Evolutionary conservation across 2,329 filamentous ascomycete species (phyloP), one percentile per base, ranked within the genome.

Genomic region (Diatrype stigma): DNA sequence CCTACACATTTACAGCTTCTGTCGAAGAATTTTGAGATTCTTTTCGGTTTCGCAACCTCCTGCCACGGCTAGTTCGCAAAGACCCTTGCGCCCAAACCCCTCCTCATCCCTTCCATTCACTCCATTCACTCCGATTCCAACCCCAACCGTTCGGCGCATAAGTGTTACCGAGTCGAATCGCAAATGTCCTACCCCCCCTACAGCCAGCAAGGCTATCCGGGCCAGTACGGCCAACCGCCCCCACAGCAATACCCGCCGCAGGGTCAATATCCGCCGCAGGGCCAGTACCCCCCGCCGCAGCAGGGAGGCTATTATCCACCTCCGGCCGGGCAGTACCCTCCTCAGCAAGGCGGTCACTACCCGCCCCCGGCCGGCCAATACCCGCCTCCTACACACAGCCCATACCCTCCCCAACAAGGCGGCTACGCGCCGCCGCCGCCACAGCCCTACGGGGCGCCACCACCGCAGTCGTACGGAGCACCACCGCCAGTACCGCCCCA

Each of bases 401-500:
- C 53, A 19, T 46, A 47, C 45, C 60, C 61, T 35, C 57, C 58
- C 40, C 62, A 64, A 51, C 61, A 65, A 51, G 57, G 53, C 26
- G 48, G 51, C 30, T 54, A 56, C 21, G 48, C 48, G 10, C 60
- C 61, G 32, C 54, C 62, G 26, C 63, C 56, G 22, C 67, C 60
- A n/a, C n/a, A n/a, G 53, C 60, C 58, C 7, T 70, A 72, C 51
- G 66, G 64, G 40, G 63, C 64, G 22, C 67, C 62, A 22, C 67
- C 56, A 21, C 67, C 60, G 35, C 60, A 65, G 44, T 60, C 59
- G 16, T 69, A 72, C 51, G 68, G 68, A 37, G 66, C 68, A 19
- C 69, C 71, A 30, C 26, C 11, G 34, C 69, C 68, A 2, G n/a
- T n/a, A n/a, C n/a, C n/a, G n/a, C 70, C 70, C 19, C 65, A 67